Conservation (phyloP, 139 green algal species). For the Protoeuglena noctilucae region DNA sequence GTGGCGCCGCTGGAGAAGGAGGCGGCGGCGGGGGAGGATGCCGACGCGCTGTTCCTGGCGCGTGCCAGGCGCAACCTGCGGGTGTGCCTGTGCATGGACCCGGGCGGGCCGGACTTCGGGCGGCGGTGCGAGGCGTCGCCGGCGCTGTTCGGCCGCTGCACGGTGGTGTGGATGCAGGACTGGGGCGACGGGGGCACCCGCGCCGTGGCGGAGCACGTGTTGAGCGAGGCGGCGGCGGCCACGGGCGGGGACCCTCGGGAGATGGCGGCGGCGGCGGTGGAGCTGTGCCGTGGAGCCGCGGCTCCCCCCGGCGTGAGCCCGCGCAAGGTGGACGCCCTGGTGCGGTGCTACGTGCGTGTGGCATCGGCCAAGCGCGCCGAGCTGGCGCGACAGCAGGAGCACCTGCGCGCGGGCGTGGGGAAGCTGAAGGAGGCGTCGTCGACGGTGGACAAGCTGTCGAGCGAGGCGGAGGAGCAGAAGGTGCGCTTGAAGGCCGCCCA, state of each 20-base stretch:
- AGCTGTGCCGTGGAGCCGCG: too few relatives aligned
- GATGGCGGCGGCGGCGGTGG: neutral
- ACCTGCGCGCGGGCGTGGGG: slow-evolving; percentile 32
- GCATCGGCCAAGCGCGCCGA: slow-evolving; percentile 31
- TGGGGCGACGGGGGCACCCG: slow-evolving; percentile 22
- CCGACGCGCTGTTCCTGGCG: slow-evolving; percentile 9
- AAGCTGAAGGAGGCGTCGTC: slow-evolving; percentile 52
- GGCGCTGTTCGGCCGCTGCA: slow-evolving; percentile 43
- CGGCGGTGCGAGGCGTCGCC: slow-evolving; percentile 41
- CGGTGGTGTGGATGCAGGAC: slow-evolving; percentile 36
- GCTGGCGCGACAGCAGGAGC: slow-evolving; percentile 12
- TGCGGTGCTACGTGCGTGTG: slow-evolving; percentile 32
- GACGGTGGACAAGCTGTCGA: slow-evolving; percentile 43
- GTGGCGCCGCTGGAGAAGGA: slow-evolving; percentile 29
- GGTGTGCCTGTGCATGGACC: slow-evolving; percentile 54
- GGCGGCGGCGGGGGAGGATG: neutral
- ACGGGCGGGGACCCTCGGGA: slow-evolving; percentile 1
- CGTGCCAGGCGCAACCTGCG: slow-evolving; percentile 40
- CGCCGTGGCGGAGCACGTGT: slow-evolving; percentile 13
- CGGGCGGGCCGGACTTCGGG: slow-evolving; percentile 24
- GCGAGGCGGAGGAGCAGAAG: slow-evolving; percentile 36
- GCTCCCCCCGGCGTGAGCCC: slow-evolving; percentile 25
- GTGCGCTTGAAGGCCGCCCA: slow-evolving; percentile 44
- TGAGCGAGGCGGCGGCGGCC: slow-evolving; percentile 11
- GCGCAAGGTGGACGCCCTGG: slow-evolving; percentile 34